A percentile compares a stretch with the other conserved stretches of the same genome.
These are phyloP conservation scores for Teratosphaeria gauchensis DNA, from an alignment of 2,329 filamentous ascomycete species.

Conservation along the genomic window DNA sequence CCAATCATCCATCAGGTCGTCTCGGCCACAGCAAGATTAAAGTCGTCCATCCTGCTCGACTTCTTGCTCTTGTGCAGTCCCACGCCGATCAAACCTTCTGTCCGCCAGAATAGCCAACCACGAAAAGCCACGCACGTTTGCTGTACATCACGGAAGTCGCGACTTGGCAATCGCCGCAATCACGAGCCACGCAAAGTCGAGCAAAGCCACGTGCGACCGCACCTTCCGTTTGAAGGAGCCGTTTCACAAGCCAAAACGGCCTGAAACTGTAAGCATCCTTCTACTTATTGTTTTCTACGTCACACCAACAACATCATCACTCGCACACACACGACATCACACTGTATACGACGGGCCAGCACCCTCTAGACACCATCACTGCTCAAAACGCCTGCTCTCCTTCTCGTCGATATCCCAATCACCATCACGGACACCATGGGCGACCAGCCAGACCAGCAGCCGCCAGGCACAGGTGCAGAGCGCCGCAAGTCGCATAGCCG, in stretches of 20 bases:
- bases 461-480: neutral
- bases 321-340: conserved; percentile 1
- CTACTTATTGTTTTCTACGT: neutral
- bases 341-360: neutral
- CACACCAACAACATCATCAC: neutral
- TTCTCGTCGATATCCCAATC: neutral
- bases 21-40: neutral
- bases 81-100: neutral
- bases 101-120: neutral
- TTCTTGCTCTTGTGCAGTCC: neutral
- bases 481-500: conserved; percentile 1
- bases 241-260: conserved; percentile 1
- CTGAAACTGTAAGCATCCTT: neutral
- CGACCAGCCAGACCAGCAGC: neutral
- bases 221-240: conserved; percentile 1
- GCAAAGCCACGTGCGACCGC: conserved; percentile 5
- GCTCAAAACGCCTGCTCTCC: too few species aligned
- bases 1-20: too few species aligned
- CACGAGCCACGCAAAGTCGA: neutral
- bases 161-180: neutral
- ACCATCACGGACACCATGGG: neutral
- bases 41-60: neutral
- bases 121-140: neutral
- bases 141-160: neutral
- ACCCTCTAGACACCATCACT: neutral